Evolutionary conservation across 805 yeast species (phyloP).

Genomic region (Diddensiella caesifluorescens): DNA sequence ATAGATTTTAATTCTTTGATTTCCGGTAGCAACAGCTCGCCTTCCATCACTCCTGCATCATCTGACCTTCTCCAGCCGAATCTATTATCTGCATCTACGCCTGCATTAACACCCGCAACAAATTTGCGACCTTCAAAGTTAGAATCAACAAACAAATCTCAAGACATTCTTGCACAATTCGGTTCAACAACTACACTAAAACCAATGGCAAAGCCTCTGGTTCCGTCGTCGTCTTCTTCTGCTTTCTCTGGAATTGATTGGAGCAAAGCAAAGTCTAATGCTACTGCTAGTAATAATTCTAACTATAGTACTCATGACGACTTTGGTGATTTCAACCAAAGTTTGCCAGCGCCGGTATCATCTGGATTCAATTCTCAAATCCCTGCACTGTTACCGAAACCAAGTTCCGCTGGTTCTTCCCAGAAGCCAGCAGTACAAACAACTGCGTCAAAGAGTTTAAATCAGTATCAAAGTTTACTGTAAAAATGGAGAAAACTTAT

Average conservation of each 20-base stretch:
- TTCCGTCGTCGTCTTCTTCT: background rate
- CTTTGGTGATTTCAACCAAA: constrained; percentile 3
- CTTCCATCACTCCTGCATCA: constrained; percentile 1
- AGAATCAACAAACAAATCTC: background rate
- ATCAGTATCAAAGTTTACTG: constrained; percentile 22
- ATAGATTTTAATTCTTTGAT: constrained; percentile 18
- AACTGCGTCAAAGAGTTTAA: constrained; percentile 12
- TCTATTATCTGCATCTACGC: background rate
- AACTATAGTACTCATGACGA: too few species aligned
- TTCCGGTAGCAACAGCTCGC: constrained; percentile 10
- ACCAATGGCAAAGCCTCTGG: constrained; percentile 1
- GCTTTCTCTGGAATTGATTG: background rate
- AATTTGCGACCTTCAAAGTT: background rate
- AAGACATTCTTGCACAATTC: background rate
- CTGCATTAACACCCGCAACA: constrained; percentile 1
- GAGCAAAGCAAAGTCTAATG: background rate
- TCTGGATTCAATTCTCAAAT: background rate
- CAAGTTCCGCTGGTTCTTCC: background rate
- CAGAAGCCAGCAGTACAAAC: constrained; percentile 8
- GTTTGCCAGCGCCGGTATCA: background rate
- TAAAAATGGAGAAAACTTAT: constrained; percentile 5
- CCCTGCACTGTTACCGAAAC: background rate
- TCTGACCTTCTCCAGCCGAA: background rate
- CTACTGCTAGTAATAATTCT: too few species aligned
- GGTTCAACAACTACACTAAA: background rate